A percentile compares a stretch with the other conserved stretches of the same genome.
These are phyloP conservation scores for Eutrema heterophyllum DNA, from an alignment of 345 rosid genomes.

Conservation along the genomic window DNA sequence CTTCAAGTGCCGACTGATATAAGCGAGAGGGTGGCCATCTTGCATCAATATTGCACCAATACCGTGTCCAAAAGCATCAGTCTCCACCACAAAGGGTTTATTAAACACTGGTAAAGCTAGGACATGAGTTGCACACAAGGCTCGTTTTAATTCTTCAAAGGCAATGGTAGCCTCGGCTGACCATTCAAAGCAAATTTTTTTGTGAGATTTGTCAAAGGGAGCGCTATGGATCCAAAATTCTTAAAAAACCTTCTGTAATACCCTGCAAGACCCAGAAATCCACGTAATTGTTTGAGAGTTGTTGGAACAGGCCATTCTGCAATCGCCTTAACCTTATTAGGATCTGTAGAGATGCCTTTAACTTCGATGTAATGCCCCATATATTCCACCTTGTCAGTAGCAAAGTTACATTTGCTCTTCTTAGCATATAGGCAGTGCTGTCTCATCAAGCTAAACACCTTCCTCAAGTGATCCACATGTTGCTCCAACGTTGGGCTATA, in stretches of 20 bases:
- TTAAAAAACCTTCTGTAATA: not conserved
- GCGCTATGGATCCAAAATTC: not conserved
- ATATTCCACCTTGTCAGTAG: not conserved
- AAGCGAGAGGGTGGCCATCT: not conserved
- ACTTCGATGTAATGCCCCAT: not conserved
- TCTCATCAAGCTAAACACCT: no score
- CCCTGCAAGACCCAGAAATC: not conserved
- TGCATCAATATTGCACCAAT: not conserved
- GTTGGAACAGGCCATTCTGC: not conserved
- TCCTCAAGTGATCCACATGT: not conserved
- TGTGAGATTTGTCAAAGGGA: rapidly evolving
- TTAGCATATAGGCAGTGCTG: no score
- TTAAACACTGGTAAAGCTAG: not conserved
- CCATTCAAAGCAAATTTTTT: not conserved
- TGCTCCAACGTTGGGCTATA: not conserved
- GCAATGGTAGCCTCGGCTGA: not conserved
- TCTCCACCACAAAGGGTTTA: not conserved
- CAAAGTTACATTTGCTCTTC: no score
- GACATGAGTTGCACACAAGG: not conserved
- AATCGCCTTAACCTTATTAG: not conserved
- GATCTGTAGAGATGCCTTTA: not conserved
- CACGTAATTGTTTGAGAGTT: not conserved
- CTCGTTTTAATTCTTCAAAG: no score
- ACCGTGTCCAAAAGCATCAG: not conserved
- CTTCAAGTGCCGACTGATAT: not conserved